These are phyloP conservation scores for Lepidium sativum DNA, from an alignment of 345 rosid species.

Conservation along the genomic window DNA sequence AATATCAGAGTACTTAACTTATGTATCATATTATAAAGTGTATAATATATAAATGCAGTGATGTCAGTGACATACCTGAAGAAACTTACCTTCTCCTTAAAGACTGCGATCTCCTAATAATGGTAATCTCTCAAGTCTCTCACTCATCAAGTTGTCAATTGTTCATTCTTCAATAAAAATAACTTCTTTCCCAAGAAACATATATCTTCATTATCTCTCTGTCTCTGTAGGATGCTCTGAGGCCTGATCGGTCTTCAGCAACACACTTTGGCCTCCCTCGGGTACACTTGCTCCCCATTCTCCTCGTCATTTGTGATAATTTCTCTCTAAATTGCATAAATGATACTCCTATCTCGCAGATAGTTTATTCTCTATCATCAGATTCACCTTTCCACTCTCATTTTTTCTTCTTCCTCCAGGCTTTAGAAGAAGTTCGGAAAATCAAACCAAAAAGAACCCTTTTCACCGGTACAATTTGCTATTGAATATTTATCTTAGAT, in stretches of 20 bases:
- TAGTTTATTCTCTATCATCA: not conserved
- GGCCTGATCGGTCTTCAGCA: slow-evolving; percentile 83
- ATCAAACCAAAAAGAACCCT: slow-evolving; percentile 80
- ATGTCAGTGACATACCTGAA: slow-evolving; percentile 85
- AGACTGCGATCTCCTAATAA: slow-evolving; percentile 60
- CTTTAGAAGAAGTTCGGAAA: slow-evolving; percentile 75
- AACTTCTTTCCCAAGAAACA: slow-evolving; percentile 12
- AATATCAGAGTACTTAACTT: not conserved
- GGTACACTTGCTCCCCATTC: slow-evolving; percentile 35
- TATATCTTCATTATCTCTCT: not conserved
- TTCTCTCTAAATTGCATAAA: not conserved
- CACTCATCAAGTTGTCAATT: not conserved
- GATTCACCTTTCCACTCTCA: not conserved
- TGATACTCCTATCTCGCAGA: not conserved
- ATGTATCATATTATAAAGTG: not conserved
- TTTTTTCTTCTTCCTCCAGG: slow-evolving; percentile 30
- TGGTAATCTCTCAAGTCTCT: slow-evolving; percentile 38
- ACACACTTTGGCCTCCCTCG: slow-evolving; percentile 92
- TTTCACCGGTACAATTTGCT: slow-evolving; percentile 52
- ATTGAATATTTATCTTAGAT: not conserved
- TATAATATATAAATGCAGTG: slow-evolving; percentile 36
- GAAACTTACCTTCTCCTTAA: slow-evolving; percentile 76
- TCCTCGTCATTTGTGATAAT: not conserved
- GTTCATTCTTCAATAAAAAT: not conserved
- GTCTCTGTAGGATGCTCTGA: slow-evolving; percentile 63